phyloP scores from a whole-genome alignment of 257 asterid species.

The Cynanchum wilfordii region DNA sequence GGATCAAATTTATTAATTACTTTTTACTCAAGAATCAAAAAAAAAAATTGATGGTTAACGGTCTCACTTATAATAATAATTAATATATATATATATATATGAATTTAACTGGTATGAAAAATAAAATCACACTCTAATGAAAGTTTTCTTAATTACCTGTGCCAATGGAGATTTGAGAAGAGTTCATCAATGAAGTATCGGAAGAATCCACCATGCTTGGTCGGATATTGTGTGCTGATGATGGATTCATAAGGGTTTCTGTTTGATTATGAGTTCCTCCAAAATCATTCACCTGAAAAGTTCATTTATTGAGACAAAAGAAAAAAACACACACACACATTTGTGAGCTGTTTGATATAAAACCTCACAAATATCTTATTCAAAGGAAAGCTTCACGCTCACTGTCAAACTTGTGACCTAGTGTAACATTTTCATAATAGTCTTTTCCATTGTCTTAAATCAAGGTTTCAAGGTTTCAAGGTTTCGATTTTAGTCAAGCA shows the following conservation, averaged over 20 bases:
- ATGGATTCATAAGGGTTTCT: conserved; percentile 26
- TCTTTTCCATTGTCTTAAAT: not conserved
- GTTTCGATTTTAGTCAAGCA: conserved; percentile 37
- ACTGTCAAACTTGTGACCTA: conserved; percentile 15
- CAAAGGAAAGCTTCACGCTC: too few species aligned
- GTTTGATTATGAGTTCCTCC: conserved; percentile 39
- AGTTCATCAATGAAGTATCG: conserved; percentile 39
- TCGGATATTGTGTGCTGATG: conserved; percentile 47
- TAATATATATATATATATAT: too few species aligned
- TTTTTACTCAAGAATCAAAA: too few species aligned
- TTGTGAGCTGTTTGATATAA: too few species aligned
- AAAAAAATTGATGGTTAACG: too few species aligned
- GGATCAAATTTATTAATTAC: too few species aligned
- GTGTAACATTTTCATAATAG: conserved; percentile 19
- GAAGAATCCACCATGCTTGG: conserved; percentile 39
- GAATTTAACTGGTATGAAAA: too few species aligned
- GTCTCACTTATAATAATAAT: too few species aligned
- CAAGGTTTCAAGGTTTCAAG: not conserved
- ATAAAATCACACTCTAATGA: too few species aligned
- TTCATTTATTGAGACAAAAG: conserved; percentile 19
- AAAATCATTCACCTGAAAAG: conserved; percentile 35
- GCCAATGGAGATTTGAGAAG: conserved; percentile 35
- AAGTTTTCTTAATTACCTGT: conserved; percentile 37
- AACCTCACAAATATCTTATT: too few species aligned
- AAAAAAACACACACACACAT: too few species aligned